Evolutionary conservation across 2,329 filamentous ascomycete species (phyloP), one percentile per base, ranked within the genome.

Genomic region (Ceratocystis albifundus): DNA sequence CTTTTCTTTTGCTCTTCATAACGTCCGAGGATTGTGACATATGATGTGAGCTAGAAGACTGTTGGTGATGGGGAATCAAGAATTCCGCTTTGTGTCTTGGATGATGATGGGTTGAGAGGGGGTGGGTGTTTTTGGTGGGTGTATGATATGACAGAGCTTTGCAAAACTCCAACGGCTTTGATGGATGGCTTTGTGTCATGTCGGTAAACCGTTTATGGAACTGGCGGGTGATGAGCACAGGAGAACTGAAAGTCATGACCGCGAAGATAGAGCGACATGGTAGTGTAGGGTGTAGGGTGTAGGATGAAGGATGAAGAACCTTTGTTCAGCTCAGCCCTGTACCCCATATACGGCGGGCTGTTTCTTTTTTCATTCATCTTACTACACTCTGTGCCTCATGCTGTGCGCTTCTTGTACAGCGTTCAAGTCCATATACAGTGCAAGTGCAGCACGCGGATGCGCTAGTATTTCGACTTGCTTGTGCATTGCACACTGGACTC

Each of bases 311-410:
- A 59, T 59, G 53, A 59, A 59, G 53, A 57, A 32, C 53, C 25
- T 59, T 59, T 59, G 53, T 36, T 59, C 53, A 59, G 53, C 53
- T 32, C 53, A 59, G 53, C 53, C 53, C 53, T 59, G 53, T 59
- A 30, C 53, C 25, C 53, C 53, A 15, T 59, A 59, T 30, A 59
- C 28, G n/a, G 12, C 28, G 25, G 53, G 15, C 32, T 59, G 17
- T 30, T 36, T 59, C 22, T 59, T 59, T 59, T 57, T 30, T 30
- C 36, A 59, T 59, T 17, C 25, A 30, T 59, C 53, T 59, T 59
- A 59, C 53, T 59, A 25, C 12, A 36, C 22, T 30, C 53, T 17
- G 32, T 32, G 53, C 12, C 25, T n/a, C 17, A 59, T 59, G 53
- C 15, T 59, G 28, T 59, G 36, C 10, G 36, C 36, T 41, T 41